phyloP scores from a whole-genome alignment of 441 rosid genomes.

The Gossypium armourianum region DNA sequence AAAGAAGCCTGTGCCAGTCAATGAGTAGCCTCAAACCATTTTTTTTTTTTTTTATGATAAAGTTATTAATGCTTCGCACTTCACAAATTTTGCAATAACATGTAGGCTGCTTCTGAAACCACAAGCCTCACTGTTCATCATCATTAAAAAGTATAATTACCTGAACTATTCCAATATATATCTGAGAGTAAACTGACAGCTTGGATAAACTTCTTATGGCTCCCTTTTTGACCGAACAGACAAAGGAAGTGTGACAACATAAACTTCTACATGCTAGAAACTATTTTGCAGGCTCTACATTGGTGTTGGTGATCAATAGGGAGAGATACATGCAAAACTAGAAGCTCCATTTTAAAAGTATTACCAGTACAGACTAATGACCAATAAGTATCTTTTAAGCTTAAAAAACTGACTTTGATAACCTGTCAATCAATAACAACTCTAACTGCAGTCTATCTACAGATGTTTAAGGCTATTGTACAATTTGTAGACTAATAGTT shows the following conservation, averaged over 20 bases:
- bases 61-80: neutral
- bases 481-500: neutral
- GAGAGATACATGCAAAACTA: neutral
- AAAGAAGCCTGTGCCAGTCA: neutral
- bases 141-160: neutral
- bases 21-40: neutral
- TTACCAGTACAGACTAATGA: neutral
- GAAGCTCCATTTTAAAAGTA: neutral
- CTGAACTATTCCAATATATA: neutral
- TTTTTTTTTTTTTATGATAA: neutral
- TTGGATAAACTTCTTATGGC: neutral
- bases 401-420: neutral
- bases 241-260: neutral
- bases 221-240: neutral
- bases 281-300: neutral
- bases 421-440: neutral
- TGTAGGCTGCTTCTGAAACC: neutral
- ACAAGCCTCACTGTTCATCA: neutral
- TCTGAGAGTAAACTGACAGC: neutral
- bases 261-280: neutral
- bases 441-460: neutral
- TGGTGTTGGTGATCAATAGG: neutral
- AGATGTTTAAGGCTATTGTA: neutral
- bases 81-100: neutral
- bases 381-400: neutral